Evolutionary conservation across 371 early-diverging fungal genomes (phyloP), one percentile per base, ranked within the genome.

Genomic region (Mortierella sp.): DNA sequence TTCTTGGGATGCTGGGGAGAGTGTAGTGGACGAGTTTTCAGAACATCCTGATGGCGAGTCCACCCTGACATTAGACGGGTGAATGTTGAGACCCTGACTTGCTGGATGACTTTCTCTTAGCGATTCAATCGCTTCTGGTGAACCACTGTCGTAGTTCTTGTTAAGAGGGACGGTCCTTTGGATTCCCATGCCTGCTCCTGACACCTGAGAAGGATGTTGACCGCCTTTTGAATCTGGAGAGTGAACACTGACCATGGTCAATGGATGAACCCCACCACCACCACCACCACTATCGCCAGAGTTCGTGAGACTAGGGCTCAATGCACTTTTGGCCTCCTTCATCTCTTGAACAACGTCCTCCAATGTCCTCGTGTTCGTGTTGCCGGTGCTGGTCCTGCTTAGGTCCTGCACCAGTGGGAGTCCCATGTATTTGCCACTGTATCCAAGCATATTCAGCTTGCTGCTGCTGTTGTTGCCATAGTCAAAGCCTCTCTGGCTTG

Each of bases 271-370:
- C 5, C 50, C 51, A 28, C 40, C 31, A 39, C 48, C 17, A 24
- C 44, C 31, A 22, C 46, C 50, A 16, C 12, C 19, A 41, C 24
- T 27, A 24, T 28, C 43, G 16, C 24, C 41, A 17, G 17, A 14
- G 29, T 31, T 22, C 4, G 60, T 37, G 28, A 39, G 25, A 3
- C 39, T 67, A 0, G 63, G 56, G 7, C 60, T 62, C 22, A 54
- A 37, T 8, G 28, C 1, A 10, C 34, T 27, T 27, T 49, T 67
- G 1, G 76, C 65, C 22, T 76, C 76, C 62, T 50, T 76, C 76
- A 76, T 76, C 40, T 69, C 76, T 51, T 76, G 65, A 2, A 69
- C 69, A 22, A 69, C 62, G 52, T 69, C 61, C n/a, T 76, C 54
- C 47, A 76, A 25, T 28, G 65, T 76, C 41, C 76, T 50, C 3